A percentile compares a stretch with the other conserved stretches of the same genome.
phyloP scores from a whole-genome alignment of 2,329 filamentous ascomycete genomes.

The Metarhizium humberi region DNA sequence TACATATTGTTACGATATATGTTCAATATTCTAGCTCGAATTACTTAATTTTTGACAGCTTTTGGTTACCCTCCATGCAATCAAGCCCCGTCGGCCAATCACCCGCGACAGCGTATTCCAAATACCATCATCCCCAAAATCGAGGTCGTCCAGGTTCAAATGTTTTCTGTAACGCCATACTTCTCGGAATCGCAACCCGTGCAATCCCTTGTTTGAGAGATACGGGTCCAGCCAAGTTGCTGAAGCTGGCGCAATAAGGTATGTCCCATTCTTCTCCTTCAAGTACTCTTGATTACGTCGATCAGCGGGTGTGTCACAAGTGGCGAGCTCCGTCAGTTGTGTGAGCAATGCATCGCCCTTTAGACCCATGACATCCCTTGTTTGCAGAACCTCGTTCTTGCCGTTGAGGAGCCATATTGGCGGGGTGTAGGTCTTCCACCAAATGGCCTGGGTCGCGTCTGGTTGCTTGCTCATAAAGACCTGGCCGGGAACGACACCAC shows the following conservation, averaged over 20 bases:
- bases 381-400: conserved; percentile 62
- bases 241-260: conserved; percentile 65
- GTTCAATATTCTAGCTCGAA: neutral
- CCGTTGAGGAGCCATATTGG: conserved; percentile 73
- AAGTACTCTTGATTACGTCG: conserved; percentile 45
- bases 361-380: conserved; percentile 66
- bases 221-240: conserved; percentile 61
- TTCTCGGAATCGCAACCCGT: conserved; percentile 55
- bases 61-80: conserved; percentile 56
- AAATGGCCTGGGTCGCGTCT: conserved; percentile 60
- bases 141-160: conserved; percentile 70
- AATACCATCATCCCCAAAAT: conserved; percentile 68
- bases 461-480: conserved; percentile 63
- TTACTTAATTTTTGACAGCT: conserved; percentile 30
- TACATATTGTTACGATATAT: neutral
- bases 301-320: conserved; percentile 51
- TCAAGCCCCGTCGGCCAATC: conserved; percentile 52
- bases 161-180: conserved; percentile 61
- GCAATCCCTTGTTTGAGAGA: conserved; percentile 46
- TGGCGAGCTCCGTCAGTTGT: conserved; percentile 48
- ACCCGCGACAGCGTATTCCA: conserved; percentile 62
- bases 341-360: conserved; percentile 49
- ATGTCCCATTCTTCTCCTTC: conserved; percentile 54
- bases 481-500: conserved; percentile 66
- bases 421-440: conserved; percentile 83